These are phyloP conservation scores for Globisporangium spinosum DNA, from an alignment of 352 stramenopile species.

Conservation along the genomic window DNA sequence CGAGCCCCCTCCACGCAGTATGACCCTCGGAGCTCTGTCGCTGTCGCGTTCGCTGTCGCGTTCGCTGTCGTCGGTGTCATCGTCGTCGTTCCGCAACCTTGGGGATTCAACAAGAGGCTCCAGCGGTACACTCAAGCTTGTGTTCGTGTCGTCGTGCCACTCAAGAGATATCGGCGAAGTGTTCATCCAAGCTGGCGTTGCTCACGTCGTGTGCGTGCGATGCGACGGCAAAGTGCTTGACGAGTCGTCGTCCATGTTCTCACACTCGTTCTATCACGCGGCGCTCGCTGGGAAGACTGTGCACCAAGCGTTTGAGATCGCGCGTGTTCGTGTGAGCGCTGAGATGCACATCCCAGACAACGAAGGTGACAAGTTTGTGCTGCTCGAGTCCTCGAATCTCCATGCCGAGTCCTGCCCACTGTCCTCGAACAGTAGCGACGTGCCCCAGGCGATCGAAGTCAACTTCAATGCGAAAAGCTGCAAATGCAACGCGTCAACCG, in stretches of 20 bases:
- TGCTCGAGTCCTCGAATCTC: slow-evolving; percentile 64
- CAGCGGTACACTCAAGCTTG: slow-evolving; percentile 58
- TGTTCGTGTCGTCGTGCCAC: slow-evolving; percentile 82
- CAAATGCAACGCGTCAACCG: slow-evolving; percentile 44
- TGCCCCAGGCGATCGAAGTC: slow-evolving; percentile 44
- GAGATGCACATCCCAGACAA: slow-evolving; percentile 59
- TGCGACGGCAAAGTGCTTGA: slow-evolving; percentile 65
- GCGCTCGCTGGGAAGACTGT: slow-evolving; percentile 69
- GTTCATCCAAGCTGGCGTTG: slow-evolving; percentile 72
- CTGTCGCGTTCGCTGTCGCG: slow-evolving; percentile 15
- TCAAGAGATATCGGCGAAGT: slow-evolving; percentile 75
- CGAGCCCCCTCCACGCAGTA: slow-evolving; percentile 2
- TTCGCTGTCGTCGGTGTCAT: slow-evolving; percentile 24
- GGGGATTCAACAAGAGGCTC: slow-evolving; percentile 23
- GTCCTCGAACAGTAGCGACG: slow-evolving; percentile 14
- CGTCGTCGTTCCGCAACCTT: slow-evolving; percentile 27
- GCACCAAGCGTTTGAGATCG: slow-evolving; percentile 71
- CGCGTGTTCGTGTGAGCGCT: slow-evolving; percentile 61
- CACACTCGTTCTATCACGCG: slow-evolving; percentile 77
- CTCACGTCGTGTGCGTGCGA: slow-evolving; percentile 77
- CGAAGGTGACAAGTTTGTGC: slow-evolving; percentile 77
- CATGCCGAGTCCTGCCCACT: slow-evolving; percentile 50
- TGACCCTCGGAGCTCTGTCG: neutral
- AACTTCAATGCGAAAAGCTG: slow-evolving; percentile 44
- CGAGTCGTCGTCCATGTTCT: slow-evolving; percentile 71